A percentile compares a stretch with the other conserved stretches of the same genome.
phyloP scores from a whole-genome alignment of 2,329 filamentous ascomycete species.

The Chalaropsis ovoidea region DNA sequence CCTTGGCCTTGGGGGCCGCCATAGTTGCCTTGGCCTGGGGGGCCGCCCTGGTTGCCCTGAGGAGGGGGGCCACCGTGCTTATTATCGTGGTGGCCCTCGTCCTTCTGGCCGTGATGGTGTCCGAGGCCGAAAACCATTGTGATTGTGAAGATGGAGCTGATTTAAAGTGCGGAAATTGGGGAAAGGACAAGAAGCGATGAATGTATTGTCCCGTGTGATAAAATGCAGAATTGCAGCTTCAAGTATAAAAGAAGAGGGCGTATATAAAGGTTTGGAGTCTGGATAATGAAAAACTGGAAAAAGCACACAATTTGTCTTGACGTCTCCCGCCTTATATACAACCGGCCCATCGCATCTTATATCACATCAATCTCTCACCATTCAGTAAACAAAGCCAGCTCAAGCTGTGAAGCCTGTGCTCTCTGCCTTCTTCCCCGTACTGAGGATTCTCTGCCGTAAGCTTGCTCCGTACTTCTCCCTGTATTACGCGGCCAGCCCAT shows the following conservation, averaged over 20 bases:
- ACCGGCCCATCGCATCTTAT: not conserved
- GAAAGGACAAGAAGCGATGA: not conserved
- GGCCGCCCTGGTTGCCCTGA: slow-evolving; percentile 1
- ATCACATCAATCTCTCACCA: not conserved
- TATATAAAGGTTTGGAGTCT: not conserved
- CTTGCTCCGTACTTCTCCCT: not conserved
- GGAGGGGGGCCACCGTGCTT: not conserved
- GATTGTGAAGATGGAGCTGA: slow-evolving; percentile 16
- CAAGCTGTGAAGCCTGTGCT: not conserved
- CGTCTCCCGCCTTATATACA: not conserved
- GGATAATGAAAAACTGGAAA: too few relatives aligned
- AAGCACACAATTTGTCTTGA: not conserved
- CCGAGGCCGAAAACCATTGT: slow-evolving; percentile 24
- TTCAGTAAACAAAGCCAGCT: not conserved
- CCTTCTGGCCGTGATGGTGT: slow-evolving; percentile 9
- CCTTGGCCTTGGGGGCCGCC: not conserved
- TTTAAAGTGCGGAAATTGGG: not conserved
- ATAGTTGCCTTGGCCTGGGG: not conserved
- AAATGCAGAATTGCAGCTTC: not conserved
- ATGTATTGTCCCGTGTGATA: not conserved
- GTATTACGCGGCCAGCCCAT: slow-evolving; percentile 17
- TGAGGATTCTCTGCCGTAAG: not conserved
- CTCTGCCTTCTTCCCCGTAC: not conserved
- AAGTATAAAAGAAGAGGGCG: too few relatives aligned
- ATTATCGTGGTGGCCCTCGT: not conserved